Evolutionary conservation across 306 rosid species (phyloP), one percentile per base, ranked within the genome.

Genomic region (Astragalus glycyphyllos): DNA sequence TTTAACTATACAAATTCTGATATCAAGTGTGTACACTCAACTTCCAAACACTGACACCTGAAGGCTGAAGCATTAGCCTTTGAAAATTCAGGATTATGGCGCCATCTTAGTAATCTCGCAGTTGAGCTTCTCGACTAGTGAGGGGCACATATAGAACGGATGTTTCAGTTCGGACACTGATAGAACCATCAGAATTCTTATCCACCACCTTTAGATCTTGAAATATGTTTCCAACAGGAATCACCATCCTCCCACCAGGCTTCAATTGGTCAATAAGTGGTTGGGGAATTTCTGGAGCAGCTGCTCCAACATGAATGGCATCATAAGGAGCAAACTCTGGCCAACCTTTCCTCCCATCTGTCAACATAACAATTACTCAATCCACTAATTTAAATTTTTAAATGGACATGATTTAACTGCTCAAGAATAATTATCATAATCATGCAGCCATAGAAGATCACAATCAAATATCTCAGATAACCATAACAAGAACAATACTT

Each of bases 281-380:
- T 50, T 85, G 89, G 1, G 97, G 97, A 72, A 91, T 87, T 82
- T 95, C 97, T 2, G 82, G 72, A 29, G 97, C 96, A 0, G 99
- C 96, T 37, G 99, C 99, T 63, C 99, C 99, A 5, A 95, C 99
- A 65, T 95, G 99, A 79, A 95, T 91, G n/a, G 96, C 97, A 72
- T 91, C 97, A 40, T 91, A 95, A 15, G 97, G 92, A 12, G 87
- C 91, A 51, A 37, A 82, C 69, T 95, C 97, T 2, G 91, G 82
- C 96, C 97, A 89, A 58, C 99, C 99, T 60, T 81, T 62, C 85
- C 99, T 87, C 51, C 99, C 97, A 82, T 95, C 99, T 95, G 89
- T 76, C 48, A 59, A 58, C 59, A 67, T 59, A 65, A 72, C 14
- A 38, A 35, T 47, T 63, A 42, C 34, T 47, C 58, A 16, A 41